Evolutionary conservation across 2,329 filamentous ascomycete genomes (phyloP), one percentile per base, ranked within the genome.

Genomic region (Colletotrichum spinosum): DNA sequence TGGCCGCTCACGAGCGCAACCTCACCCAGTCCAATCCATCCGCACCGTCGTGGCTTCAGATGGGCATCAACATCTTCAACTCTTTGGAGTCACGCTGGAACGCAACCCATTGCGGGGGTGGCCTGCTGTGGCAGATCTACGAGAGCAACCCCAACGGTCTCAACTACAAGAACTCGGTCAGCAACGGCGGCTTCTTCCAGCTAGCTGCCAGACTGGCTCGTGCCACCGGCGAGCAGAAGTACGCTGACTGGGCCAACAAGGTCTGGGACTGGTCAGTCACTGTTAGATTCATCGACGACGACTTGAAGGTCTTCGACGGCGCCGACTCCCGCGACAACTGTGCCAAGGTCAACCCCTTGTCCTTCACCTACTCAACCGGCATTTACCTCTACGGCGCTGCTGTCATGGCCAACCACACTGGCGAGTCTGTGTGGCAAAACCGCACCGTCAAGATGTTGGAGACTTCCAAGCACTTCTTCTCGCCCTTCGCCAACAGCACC

Each of bases 101-200:
- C 74, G 83, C 79, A 0, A 79, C 81, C 0, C 77, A 80, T 44
- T 97, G 93, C 72, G 83, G 82, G 34, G 93, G 93, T 66, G 93
- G 93, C 5, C 79, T 96, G 51, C 83, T 88, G 61, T 95, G 92
- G 92, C 93, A 97, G 80, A 93, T 97, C 70, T 94, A 90, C 75
- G 79, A 85, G 1, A 87, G 86, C 71, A 95, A 97, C 74, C 80
- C 81, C 51, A 88, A 88, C 67, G 93, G 93, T 12, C 90, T 94
- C 75, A 84, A 88, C 72, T 96, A 97, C 85, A 96, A 94, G 78
- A 95, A 95, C 79, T 85, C 89, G 13, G 87, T 94, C 70, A 90
- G 89, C 67, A 96, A 96, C 75, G 92, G 92, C 46, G 90, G 89
- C n/a, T 88, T 96, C 74, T 94, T 97, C 77, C 90, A 94, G 72